phyloP scores from a whole-genome alignment of 2,329 filamentous ascomycete species.

The Ophidiomyces ophidiicola region DNA sequence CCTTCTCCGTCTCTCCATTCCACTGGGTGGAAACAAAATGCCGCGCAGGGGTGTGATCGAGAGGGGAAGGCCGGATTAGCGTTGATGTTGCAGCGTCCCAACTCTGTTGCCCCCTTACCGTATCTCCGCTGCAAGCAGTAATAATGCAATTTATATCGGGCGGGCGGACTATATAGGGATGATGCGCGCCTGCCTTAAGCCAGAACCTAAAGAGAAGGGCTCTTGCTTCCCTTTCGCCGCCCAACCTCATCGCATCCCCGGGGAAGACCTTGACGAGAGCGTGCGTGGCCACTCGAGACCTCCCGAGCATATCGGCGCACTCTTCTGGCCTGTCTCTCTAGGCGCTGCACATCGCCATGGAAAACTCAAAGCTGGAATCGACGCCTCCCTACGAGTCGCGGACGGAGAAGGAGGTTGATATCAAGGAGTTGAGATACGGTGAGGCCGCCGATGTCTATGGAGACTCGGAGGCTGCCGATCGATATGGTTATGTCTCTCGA shows the following conservation, averaged over 20 bases:
- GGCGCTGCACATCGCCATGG: conserved; percentile 4
- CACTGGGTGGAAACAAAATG: background rate
- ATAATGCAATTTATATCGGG: background rate
- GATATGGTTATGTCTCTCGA: conserved; percentile 41
- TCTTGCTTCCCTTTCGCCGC: background rate
- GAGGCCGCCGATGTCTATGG: conserved; percentile 45
- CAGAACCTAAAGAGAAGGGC: background rate
- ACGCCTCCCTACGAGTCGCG: conserved; percentile 17
- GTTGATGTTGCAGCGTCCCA: background rate
- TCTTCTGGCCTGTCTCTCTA: background rate
- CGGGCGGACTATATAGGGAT: conserved; percentile 1
- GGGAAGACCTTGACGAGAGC: too few relatives aligned
- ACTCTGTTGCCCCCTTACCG: conserved; percentile 1
- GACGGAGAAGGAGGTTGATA: conserved; percentile 17
- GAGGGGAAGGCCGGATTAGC: too few relatives aligned
- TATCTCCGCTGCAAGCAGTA: background rate
- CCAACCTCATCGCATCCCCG: background rate
- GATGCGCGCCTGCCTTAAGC: background rate
- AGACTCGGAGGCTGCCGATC: conserved; percentile 39
- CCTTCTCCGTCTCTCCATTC: too few relatives aligned
- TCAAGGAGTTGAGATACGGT: conserved; percentile 24
- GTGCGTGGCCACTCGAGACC: too few relatives aligned
- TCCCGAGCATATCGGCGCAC: background rate
- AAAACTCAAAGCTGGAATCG: conserved; percentile 2
- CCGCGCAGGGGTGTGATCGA: conserved; percentile 1